Conservation (phyloP, 352 stramenopile species). For the Phytophthora litchii region DNA sequence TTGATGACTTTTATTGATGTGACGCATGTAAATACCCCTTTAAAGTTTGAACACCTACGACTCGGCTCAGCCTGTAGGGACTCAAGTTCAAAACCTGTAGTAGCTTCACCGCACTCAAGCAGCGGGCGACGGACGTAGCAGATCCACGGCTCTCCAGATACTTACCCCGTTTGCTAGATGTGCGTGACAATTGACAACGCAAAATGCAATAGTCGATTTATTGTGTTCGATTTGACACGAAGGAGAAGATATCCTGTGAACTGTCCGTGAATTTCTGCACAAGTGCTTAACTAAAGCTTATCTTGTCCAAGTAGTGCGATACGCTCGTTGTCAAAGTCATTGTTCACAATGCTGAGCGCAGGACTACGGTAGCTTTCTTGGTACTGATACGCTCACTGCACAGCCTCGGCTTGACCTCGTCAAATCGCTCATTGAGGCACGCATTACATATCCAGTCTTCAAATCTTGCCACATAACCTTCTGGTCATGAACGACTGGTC, state of each 20-base stretch:
- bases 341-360: too few relatives aligned
- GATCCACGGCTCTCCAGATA: too few relatives aligned
- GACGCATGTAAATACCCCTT: constrained; percentile 7
- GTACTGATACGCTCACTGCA: too few relatives aligned
- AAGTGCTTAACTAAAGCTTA: too few relatives aligned
- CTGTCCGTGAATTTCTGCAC: too few relatives aligned
- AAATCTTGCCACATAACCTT: constrained; percentile 10
- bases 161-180: too few relatives aligned
- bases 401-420: background rate
- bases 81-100: too few relatives aligned
- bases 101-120: too few relatives aligned
- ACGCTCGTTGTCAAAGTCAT: too few relatives aligned
- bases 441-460: constrained; percentile 3
- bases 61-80: background rate
- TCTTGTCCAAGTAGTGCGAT: too few relatives aligned
- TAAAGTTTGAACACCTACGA: constrained; percentile 6
- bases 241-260: background rate
- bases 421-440: constrained; percentile 4
- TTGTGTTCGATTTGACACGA: constrained; percentile 14
- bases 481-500: constrained; percentile 2
- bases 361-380: too few relatives aligned
- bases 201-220: constrained; percentile 17
- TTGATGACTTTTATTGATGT: constrained; percentile 5
- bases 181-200: background rate
- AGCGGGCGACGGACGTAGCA: too few relatives aligned